Evolutionary conservation across 371 early-diverging fungal species (phyloP), one percentile per base, ranked within the genome.

Genomic region (Syncephalis fuscata): DNA sequence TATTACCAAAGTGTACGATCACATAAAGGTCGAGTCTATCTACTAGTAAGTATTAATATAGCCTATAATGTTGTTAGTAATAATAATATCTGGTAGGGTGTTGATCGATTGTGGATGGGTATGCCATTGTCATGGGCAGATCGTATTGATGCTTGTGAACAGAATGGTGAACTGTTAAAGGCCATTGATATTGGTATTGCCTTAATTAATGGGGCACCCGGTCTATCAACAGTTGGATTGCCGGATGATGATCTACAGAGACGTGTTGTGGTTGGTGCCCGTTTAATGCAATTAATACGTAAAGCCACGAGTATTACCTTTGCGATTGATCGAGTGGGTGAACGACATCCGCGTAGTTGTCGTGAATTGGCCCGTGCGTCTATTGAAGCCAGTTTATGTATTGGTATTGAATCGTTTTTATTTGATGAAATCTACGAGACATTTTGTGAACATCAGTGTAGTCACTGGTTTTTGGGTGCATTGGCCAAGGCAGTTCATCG

Each of bases 101-200:
- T 73, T 27, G 55, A 72, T 15, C 71, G 76, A 39, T 49, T 85
- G 3, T 73, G 64, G 50, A 64, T 80, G 16, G 85, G 77, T 3
- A 76, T 76, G 1, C 59, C 81, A 10, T 49, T 85, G 20, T 71
- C 78, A 10, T 88, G 88, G 88, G 71, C 66, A 1, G 85, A 85
- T 46, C 73, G 88, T 1, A 67, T 85, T 19, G 52, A 78, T 39
- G 77, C 81, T 0, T 59, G 83, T 17, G 76, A 81, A 0, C 65
- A 74, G 46, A 63, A 76, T 3, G 88, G 85, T 14, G 73, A 80
- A 52, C 82, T 83, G 52, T 50, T 76, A 25, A 74, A 76, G 43
- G 84, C 78, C 9, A 76, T 88, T 47, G 61, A 64, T 5, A 59
- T 82, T 37, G 85, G 77, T 1, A 70, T 82, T 0, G 50, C 65